These are phyloP conservation scores for Geotrichum siamense DNA, from an alignment of 1,139 yeast species.

Conservation along the genomic window DNA sequence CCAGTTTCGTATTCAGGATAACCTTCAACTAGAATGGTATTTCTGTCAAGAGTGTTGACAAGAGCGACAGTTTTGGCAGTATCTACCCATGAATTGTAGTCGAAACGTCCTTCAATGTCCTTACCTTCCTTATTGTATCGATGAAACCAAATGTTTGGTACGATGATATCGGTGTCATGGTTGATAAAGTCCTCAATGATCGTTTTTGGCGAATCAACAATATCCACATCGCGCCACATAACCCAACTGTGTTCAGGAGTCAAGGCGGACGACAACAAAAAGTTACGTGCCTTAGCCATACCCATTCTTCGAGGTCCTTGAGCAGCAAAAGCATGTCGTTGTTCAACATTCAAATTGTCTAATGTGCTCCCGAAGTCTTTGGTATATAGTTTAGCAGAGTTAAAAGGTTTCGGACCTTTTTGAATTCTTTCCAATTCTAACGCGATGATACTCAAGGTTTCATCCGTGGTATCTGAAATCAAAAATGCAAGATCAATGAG, in stretches of 20 bases:
- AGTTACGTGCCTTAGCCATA: conserved; percentile 88
- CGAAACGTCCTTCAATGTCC: conserved; percentile 77
- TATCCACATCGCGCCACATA: conserved; percentile 89
- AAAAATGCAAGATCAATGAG: conserved; percentile 77
- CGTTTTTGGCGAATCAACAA: conserved; percentile 73
- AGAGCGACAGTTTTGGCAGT: conserved; percentile 61
- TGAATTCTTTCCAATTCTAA: conserved; percentile 29
- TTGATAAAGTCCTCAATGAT: conserved; percentile 75
- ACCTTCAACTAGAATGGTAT: conserved; percentile 85
- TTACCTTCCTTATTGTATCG: conserved; percentile 58
- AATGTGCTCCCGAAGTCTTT: conserved; percentile 84
- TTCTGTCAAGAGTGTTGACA: conserved; percentile 62
- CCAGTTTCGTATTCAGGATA: conserved; percentile 86
- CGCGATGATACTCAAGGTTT: conserved; percentile 45
- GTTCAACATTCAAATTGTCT: conserved; percentile 83
- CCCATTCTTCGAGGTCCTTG: conserved; percentile 82
- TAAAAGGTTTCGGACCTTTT: conserved; percentile 42
- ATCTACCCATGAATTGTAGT: conserved; percentile 84
- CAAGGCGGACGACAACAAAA: conserved; percentile 70
- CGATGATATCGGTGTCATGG: conserved; percentile 71
- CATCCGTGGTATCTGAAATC: conserved; percentile 66
- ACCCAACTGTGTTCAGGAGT: conserved; percentile 90
- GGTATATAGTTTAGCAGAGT: conserved; percentile 66
- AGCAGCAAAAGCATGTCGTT: conserved; percentile 84
- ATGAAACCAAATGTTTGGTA: conserved; percentile 86